These are phyloP conservation scores for Cytospora schulzeri DNA, from an alignment of 2,329 filamentous ascomycete genomes.

Conservation along the genomic window DNA sequence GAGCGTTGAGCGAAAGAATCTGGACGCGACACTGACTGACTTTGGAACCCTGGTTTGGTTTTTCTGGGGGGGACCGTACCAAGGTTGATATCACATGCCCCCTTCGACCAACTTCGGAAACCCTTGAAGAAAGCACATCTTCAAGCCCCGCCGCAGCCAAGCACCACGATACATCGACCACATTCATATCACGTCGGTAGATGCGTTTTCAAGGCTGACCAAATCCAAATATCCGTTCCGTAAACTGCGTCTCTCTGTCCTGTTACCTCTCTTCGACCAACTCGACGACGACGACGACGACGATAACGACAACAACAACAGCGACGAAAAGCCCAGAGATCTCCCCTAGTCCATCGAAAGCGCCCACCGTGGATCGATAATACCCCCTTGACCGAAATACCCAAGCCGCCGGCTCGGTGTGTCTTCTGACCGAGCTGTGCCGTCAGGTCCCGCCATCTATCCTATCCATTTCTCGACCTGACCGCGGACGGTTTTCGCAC, in stretches of 20 bases:
- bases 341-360: background rate
- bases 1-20: background rate
- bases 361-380: background rate
- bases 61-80: background rate
- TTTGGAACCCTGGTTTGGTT: background rate
- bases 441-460: background rate
- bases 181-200: conserved; percentile 16
- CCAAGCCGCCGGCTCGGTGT: conserved; percentile 8
- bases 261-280: background rate
- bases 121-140: background rate
- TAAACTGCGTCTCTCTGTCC: background rate
- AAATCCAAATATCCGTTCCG: background rate
- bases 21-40: background rate
- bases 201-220: conserved; percentile 24
- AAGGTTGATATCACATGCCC: background rate
- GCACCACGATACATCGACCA: background rate
- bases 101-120: background rate
- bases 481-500: conserved; percentile 31
- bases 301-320: background rate
- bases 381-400: background rate
- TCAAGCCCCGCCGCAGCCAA: background rate
- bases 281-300: background rate
- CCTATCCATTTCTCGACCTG: background rate
- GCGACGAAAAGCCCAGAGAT: background rate
- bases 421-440: conserved; percentile 10